Base-by-base conservation (phyloP, 805 yeast species). In the Candida chilensis region DNA sequence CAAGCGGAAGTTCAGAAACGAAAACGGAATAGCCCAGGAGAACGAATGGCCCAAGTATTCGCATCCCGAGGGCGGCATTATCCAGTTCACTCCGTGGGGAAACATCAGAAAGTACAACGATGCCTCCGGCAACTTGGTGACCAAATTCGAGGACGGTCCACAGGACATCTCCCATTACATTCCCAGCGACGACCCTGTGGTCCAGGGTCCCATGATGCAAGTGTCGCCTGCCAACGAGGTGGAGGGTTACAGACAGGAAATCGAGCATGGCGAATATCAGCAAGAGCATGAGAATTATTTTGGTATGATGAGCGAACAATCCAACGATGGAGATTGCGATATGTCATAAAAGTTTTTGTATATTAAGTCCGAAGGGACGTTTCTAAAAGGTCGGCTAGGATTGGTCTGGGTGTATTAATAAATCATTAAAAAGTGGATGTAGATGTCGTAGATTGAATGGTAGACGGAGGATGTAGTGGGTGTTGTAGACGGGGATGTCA, bases 71-170 rank as follows among this genome's bases (percentile, higher is more conserved):
- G 81, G 81, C 7, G 81, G 81, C 1, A 59, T 58, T 18, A 67
- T 74, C 28, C 75, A 73, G 45, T 67, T 74, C 33, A 73, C 80
- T 1, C 80, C 81, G 16, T 64, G 76, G 55, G 81, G 81, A n/a
- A 70, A 73, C 29, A 53, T 74, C 24, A 53, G 80, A 37, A 58
- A n/a, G n/a, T n/a, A n/a, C n/a, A n/a, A n/a, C n/a, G n/a, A n/a
- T n/a, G n/a, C n/a, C n/a, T n/a, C n/a, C n/a, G n/a, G n/a, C n/a
- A n/a, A n/a, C n/a, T n/a, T n/a, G 25, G 12, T 22, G 11, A 22
- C 25, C 6, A 22, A 22, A 22, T 22, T 22, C 13, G 25, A 22
- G 13, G 25, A 22, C 13, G 25, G 25, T 7, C 14, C 11, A 7
- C 25, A 22, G 13, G 25, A 22, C 13, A 7, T 22, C 7, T 6